phyloP scores from a whole-genome alignment of 176 grass and related monocot species.

The Ensete ventricosum region DNA sequence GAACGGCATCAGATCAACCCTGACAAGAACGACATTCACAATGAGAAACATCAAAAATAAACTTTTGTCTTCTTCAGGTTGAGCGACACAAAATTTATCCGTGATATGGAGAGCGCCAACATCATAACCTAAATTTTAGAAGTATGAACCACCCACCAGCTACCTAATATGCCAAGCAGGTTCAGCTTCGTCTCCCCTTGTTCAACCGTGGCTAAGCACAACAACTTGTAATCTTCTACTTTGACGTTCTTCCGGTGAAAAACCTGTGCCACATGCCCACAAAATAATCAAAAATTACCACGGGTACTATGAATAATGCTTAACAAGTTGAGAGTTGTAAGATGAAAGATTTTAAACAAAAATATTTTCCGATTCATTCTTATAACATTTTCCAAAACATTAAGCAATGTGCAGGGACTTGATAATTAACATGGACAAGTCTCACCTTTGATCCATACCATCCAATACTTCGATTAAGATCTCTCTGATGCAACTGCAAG shows the following conservation, averaged over 20 bases:
- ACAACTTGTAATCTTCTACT: constrained; percentile 63
- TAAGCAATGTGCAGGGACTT: neutral
- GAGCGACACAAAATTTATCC: too few relatives aligned
- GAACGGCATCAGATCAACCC: too few relatives aligned
- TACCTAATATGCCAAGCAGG: constrained; percentile 61
- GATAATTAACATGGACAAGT: neutral
- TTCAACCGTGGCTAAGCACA: constrained; percentile 51
- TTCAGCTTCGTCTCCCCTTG: constrained; percentile 43
- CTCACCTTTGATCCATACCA: constrained; percentile 51
- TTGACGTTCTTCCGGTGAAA: constrained; percentile 60
- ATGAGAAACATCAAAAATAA: too few relatives aligned
- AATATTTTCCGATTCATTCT: too few relatives aligned
- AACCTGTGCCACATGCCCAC: constrained; percentile 17
- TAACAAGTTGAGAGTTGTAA: too few relatives aligned
- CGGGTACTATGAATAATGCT: too few relatives aligned
- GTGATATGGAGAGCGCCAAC: too few relatives aligned
- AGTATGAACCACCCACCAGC: constrained; percentile 59
- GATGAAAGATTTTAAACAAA: too few relatives aligned
- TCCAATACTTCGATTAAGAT: constrained; percentile 30
- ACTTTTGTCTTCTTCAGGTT: too few relatives aligned
- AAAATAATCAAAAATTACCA: too few relatives aligned
- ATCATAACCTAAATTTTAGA: constrained; percentile 18
- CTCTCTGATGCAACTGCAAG: constrained; percentile 52
- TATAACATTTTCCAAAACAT: too few relatives aligned
- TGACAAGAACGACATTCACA: too few relatives aligned